Conservation (phyloP, 2,329 filamentous ascomycete species). For the Coniella lustricola region DNA sequence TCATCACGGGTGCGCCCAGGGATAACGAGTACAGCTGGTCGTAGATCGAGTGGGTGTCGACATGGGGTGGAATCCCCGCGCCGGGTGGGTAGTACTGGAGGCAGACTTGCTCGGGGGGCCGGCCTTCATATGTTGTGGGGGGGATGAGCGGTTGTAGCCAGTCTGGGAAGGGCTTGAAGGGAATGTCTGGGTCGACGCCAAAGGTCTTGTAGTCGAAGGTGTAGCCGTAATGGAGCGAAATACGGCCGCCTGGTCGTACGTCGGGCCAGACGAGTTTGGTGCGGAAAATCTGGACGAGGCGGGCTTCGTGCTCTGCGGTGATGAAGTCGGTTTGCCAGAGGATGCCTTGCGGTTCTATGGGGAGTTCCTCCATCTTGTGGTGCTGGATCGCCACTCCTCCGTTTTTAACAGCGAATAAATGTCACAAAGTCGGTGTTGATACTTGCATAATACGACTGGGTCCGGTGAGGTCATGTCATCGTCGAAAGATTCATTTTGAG, state of each 20-base stretch:
- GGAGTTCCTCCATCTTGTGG: slow-evolving; percentile 20
- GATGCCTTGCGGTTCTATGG: slow-evolving; percentile 30
- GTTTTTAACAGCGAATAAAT: too few relatives aligned
- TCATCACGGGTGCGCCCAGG: slow-evolving; percentile 34
- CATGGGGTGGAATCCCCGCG: slow-evolving; percentile 53
- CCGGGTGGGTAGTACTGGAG: slow-evolving; percentile 55
- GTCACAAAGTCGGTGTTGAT: too few relatives aligned
- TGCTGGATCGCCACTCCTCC: too few relatives aligned
- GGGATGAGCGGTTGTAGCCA: slow-evolving; percentile 45
- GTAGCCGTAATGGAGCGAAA: slow-evolving; percentile 49
- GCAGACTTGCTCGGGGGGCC: slow-evolving; percentile 50
- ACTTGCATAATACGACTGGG: too few relatives aligned
- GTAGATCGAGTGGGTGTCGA: slow-evolving; percentile 47
- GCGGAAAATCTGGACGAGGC: slow-evolving; percentile 37
- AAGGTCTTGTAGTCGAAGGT: slow-evolving; percentile 54
- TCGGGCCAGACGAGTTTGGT: slow-evolving; percentile 40
- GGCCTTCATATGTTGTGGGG: slow-evolving; percentile 30
- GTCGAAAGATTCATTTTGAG: too few relatives aligned
- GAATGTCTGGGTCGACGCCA: slow-evolving; percentile 41
- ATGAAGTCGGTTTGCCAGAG: slow-evolving; percentile 42
- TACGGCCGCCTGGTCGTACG: slow-evolving; percentile 30
- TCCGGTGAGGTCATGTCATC: too few relatives aligned
- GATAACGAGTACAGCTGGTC: slow-evolving; percentile 40
- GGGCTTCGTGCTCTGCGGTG: slow-evolving; percentile 34
- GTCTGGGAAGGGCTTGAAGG: slow-evolving; percentile 42